phyloP scores from a whole-genome alignment of 139 green algal species.

The Chlorella ohadii region DNA sequence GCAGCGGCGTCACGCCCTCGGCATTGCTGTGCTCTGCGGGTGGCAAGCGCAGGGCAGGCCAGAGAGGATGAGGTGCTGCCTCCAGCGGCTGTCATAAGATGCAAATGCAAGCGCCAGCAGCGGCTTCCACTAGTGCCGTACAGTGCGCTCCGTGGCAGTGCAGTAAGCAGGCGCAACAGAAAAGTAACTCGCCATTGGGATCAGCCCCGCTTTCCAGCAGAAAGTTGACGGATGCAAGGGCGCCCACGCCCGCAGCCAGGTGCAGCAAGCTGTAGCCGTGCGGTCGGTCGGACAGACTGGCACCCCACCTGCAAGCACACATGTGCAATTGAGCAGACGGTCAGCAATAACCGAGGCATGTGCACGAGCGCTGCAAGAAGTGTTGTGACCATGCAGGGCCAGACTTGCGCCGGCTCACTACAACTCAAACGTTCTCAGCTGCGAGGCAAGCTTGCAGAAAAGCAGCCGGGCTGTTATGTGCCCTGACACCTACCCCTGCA shows the following conservation, averaged over 20 bases:
- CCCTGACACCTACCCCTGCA: slow-evolving; percentile 24
- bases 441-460: not conserved
- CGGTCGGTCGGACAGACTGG: slow-evolving; percentile 22
- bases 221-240: slow-evolving; percentile 35
- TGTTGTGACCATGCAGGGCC: no score
- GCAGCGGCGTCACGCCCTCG: slow-evolving; percentile 47
- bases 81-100: no score
- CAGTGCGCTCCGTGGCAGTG: no score
- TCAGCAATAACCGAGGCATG: no score
- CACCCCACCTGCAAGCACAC: slow-evolving; percentile 8
- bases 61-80: no score
- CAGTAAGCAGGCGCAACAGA: not conserved
- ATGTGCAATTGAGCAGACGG: not conserved
- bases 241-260: slow-evolving; percentile 56
- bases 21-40: slow-evolving; percentile 27
- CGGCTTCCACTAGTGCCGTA: no score
- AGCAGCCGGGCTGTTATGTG: not conserved
- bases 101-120: no score
- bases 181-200: slow-evolving; percentile 15
- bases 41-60: no score
- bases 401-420: no score
- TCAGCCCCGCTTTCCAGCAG: slow-evolving; percentile 44
- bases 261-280: slow-evolving; percentile 65
- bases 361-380: no score
- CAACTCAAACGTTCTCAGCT: no score